Conservation (phyloP, 2,329 filamentous ascomycete species). For the Diaporthe sp. region DNA sequence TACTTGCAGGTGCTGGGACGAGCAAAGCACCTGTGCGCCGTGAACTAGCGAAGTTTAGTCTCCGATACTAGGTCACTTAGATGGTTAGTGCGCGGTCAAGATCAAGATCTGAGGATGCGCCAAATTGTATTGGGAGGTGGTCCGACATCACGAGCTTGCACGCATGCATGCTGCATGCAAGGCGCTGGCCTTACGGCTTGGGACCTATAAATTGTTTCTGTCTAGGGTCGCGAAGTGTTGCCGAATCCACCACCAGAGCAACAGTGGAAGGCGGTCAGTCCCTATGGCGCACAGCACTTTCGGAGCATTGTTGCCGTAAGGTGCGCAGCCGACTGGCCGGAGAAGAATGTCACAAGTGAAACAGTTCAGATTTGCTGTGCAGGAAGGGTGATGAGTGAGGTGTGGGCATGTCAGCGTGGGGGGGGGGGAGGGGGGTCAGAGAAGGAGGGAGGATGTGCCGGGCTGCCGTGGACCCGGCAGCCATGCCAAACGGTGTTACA, state of each 20-base stretch:
- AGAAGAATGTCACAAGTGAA: slow-evolving; percentile 11
- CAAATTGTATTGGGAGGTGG: not conserved
- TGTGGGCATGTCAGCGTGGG: not conserved
- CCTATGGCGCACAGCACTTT: not conserved
- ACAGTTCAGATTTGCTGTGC: not conserved
- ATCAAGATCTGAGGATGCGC: slow-evolving; percentile 4
- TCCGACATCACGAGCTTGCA: slow-evolving; percentile 12
- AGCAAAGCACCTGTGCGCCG: not conserved
- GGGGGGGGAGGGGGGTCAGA: not conserved
- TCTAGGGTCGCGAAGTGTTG: slow-evolving; percentile 1
- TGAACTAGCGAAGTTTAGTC: not conserved
- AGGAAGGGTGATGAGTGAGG: not conserved
- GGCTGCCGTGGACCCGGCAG: not conserved
- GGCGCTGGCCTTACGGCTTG: not conserved
- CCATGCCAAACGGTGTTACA: slow-evolving; percentile 2
- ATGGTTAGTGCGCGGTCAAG: not conserved
- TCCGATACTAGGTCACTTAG: not conserved
- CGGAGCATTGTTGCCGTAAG: not conserved
- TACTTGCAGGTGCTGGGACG: not conserved
- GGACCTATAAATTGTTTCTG: not conserved
- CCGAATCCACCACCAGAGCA: not conserved
- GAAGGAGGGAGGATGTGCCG: not conserved
- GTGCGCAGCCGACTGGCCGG: slow-evolving; percentile 8
- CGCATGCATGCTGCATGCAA: not conserved
- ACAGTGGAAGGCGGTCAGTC: not conserved